Base-by-base conservation (phyloP, 805 yeast genomes). In the Tetrapisispora namnaoensis region DNA sequence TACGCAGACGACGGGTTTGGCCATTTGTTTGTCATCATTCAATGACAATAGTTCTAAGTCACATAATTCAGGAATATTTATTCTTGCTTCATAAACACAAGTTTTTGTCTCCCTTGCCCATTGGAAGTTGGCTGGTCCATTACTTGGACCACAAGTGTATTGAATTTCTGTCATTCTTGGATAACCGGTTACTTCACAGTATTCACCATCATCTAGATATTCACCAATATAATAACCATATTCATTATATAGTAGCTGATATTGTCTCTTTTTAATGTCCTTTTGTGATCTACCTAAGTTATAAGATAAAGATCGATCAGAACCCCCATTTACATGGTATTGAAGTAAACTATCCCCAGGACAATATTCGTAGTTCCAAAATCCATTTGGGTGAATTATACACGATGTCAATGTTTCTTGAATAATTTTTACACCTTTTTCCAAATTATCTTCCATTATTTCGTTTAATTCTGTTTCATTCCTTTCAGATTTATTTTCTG, bases 141-240 rank as follows among this genome's bases (percentile, higher is more conserved):
- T 51, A 18, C 59, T 56, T 13, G 57, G 55, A 3, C 72, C 71
- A 61, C 91, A 84, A 35, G 70, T 68, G 58, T 77, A 82, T 45
- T 73, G 74, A 5, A 84, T 65, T 49, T 81, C 84, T 3, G 77
- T 68, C 4, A 69, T 58, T 46, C 91, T 71, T 2, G 76, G 76
- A 27, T 65, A 59, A 2, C 71, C 71, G 0, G 86, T 81, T 42
- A 79, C 59, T 55, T 80, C 86, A 63, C 93, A 84, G 3, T 67
- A 47, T 20, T 75, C 74, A 9, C 91, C 93, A 61, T 66, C 48
- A 50, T 65, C 66, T 60, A 81, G 60, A 13, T 49, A 39, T 42
- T 65, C 63, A 47, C 64, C 62, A 3, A 66, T 51, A 42, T 65
- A 63, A 44, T 67, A 63, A 10, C 70, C 71, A 24, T 63, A 62